Base-by-base conservation (phyloP, 805 yeast genomes). In the Nakazawaea wickerhamii region DNA sequence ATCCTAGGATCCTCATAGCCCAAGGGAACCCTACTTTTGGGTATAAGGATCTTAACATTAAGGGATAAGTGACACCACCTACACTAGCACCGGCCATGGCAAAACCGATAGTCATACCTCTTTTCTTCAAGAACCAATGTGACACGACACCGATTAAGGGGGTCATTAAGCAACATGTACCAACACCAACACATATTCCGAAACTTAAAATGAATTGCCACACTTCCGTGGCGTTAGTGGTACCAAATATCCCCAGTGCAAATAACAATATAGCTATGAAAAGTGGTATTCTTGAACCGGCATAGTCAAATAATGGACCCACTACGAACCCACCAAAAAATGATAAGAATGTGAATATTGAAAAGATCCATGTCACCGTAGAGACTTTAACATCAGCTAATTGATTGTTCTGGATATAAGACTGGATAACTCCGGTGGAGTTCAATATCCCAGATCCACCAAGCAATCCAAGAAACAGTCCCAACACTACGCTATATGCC, bases 331-430 rank as follows among this genome's bases (percentile, higher is more conserved):
- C 69, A 6, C 62, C 51, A 20, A 64, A 55, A 49, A 74, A 74
- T 2, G 75, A 64, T 13, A 79, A 55, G 32, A 78, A 73, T 44
- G 73, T 59, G 53, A 68, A 75, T 28, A 81, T 55, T 1, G 87
- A 79, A 50, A 81, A 81, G 26, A 81, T 72, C 88, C 88, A 81
- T 2, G 84, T 73, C 7, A 79, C 68, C 1, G 75, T 60, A 1
- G 81, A 68, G 3, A 77, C 66, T 4, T 65, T 54, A 5, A 63
- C 61, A 33, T 68, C 48, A 0, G 61, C 60, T 46, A 81, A 60
- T 54, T 80, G 85, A 55, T 81, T 71, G 10, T 60, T 62, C 18
- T 79, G 70, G 6, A 81, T 67, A 50, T 78, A 77, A 0, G 81
- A 70, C 58, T 81, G 81, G 31, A 81, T 67, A 4, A 78, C 85